Base-by-base conservation (phyloP, 2,329 filamentous ascomycete genomes). In the Monosporascus sp. region DNA sequence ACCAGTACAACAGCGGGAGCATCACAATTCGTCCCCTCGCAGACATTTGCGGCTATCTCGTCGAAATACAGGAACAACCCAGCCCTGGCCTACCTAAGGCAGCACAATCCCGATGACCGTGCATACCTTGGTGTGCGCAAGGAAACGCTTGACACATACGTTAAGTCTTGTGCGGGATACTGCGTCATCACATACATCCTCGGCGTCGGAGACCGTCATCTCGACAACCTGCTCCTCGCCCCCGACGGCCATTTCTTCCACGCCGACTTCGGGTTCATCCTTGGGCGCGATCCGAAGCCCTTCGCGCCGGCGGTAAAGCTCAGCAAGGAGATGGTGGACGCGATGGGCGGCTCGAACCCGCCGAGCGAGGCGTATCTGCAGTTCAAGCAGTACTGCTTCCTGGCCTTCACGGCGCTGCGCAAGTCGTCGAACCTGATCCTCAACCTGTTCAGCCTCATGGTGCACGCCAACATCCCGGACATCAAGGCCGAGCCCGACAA, bases 121-220 rank as follows among this genome's bases (percentile, higher is more conserved):
- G 89, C 89, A 5, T 88, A 91, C 0, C 79, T 96, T 1, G 91
- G 93, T 1, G 86, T 99, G 28, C 88, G 92, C 28, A 92, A 93
- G 68, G 93, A 97, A 66, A 87, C 90, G 0, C 87, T 99, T 74
- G 94, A 99, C 62, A 97, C 88, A 1, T 99, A 96, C 68, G 86
- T 97, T 66, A 93, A 92, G 67, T 96, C 91, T 0, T 97, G 94
- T 66, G 94, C 94, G 0, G 94, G 94, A 37, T 99, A 99, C 73
- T 97, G 94, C 70, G 94, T 99, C 15, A 97, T 99, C 61, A 99
- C 95, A 0, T 99, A 99, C 70, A 89, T 99, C 17, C 82, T 99
- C 14, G 95, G 94, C 35, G 94, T 99, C 3, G 94, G 94, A 20
- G 94, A 99, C 68, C 86, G 94, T 2, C 94, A 99, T 72, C 80